A percentile compares a stretch with the other conserved stretches of the same genome.
Evolutionary conservation across 2,329 filamentous ascomycete species (phyloP).

Genomic region (Fusarium luffae): DNA sequence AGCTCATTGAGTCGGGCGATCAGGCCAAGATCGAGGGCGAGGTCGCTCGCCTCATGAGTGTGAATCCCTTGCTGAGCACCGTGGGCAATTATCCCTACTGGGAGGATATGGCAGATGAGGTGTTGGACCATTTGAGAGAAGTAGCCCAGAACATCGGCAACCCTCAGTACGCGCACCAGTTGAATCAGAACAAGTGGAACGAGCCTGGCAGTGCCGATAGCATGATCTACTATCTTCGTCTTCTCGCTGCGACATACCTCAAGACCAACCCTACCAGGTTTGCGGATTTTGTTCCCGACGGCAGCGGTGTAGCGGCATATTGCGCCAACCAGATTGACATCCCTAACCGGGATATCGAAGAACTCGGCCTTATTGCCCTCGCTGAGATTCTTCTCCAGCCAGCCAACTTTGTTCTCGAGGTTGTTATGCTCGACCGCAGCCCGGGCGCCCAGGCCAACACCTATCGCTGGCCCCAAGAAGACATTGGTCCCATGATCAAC

Average conservation of each 20-base stretch:
- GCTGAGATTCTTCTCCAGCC: conserved; percentile 83
- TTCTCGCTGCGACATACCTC: conserved; percentile 87
- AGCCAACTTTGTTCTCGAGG: conserved; percentile 82
- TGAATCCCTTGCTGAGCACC: conserved; percentile 76
- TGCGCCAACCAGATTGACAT: conserved; percentile 78
- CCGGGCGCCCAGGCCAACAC: conserved; percentile 79
- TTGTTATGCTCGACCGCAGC: conserved; percentile 91
- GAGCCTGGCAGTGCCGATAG: conserved; percentile 72
- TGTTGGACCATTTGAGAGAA: conserved; percentile 73
- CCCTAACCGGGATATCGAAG: conserved; percentile 85
- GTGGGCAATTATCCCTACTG: conserved; percentile 77
- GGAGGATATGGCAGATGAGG: conserved; percentile 86
- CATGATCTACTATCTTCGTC: conserved; percentile 86
- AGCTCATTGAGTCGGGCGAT: conserved; percentile 76
- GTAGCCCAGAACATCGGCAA: conserved; percentile 70
- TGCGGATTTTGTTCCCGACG: conserved; percentile 75
- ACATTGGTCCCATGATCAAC: conserved; percentile 64
- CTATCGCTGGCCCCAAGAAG: conserved; percentile 70
- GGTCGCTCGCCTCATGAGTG: conserved; percentile 74
- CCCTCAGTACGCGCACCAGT: conserved; percentile 63
- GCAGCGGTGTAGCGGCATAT: conserved; percentile 73
- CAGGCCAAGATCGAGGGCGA: conserved; percentile 75
- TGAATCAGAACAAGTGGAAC: conserved; percentile 78
- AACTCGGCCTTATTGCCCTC: conserved; percentile 83
- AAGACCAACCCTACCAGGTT: conserved; percentile 78